Base-by-base conservation (phyloP, 371 early-diverging fungal genomes). In the Gilbertella persicaria region DNA sequence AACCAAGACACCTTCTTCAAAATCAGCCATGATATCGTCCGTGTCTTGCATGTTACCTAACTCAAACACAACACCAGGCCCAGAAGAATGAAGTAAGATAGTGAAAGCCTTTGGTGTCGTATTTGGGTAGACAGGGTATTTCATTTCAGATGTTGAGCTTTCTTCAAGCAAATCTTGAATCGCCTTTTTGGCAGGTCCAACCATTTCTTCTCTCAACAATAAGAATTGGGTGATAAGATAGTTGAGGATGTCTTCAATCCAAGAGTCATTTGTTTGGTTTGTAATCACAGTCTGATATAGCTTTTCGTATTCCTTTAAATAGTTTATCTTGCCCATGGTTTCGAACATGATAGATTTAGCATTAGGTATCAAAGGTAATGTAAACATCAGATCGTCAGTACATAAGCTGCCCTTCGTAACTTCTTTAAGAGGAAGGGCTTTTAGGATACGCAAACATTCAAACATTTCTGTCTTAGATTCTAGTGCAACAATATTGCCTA, bases 181-280 rank as follows among this genome's bases (percentile, higher is more conserved):
- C 0, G 55, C 56, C 0, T 43, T 13, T 33, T 64, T 56, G 2
- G 67, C 17, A 2, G 72, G 69, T 2, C 62, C 62, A 6, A 50
- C 35, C 0, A 72, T 5, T 25, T 71, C 66, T 20, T 71, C 70
- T 1, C 67, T 54, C 17, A 69, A 14, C 5, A 72, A 42, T 43
- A 65, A 42, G 12, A 59, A 75, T 14, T 75, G 72, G 12, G 47
- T 36, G 25, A 53, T 33, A 3, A 72, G 16, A 21, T 75, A 75
- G 3, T 39, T 25, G 0, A 26, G 36, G 1, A 71, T 5, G 19
- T 60, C 41, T 13, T 54, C 25, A n/a, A 67, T 41, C 57, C 63
- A 57, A 5, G 66, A 40, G 5, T 37, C 28, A 13, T 51, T 40
- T 16, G 59, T 19, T 8, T 48, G 35, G 19, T 58, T 62, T 0